These are phyloP conservation scores for Aspergillus sp. DNA, from an alignment of 2,329 filamentous ascomycete genomes.

Conservation along the genomic window DNA sequence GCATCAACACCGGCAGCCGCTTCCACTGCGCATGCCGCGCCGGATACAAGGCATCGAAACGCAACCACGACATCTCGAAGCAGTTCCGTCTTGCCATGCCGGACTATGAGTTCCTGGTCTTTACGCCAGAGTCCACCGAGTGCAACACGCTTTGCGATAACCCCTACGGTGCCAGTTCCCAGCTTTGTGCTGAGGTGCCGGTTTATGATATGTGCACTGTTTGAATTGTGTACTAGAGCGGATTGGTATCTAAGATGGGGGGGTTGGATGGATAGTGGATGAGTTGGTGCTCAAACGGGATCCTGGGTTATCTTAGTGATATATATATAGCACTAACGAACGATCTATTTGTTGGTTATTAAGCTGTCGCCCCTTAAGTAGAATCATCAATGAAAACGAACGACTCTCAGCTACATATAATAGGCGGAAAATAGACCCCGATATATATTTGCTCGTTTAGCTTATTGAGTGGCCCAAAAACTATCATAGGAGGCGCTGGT, in stretches of 20 bases:
- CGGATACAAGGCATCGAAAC: conserved; percentile 38
- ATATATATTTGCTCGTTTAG: too few species aligned
- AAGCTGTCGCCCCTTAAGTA: background rate
- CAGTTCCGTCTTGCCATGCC: conserved; percentile 42
- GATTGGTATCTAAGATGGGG: background rate
- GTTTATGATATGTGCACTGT: conserved; percentile 30
- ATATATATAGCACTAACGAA: background rate
- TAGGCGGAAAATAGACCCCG: too few species aligned
- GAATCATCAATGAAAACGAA: background rate
- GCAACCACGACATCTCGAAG: conserved; percentile 29
- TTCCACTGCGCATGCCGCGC: conserved; percentile 46
- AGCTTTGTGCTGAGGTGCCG: conserved; percentile 39
- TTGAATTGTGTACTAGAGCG: conserved; percentile 10
- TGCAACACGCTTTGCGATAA: conserved; percentile 41
- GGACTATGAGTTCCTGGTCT: conserved; percentile 42
- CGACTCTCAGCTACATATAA: background rate
- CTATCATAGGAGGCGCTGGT: too few species aligned
- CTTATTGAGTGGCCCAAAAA: too few species aligned
- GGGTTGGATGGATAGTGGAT: background rate
- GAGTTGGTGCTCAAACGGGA: background rate
- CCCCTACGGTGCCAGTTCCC: conserved; percentile 26
- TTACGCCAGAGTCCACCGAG: conserved; percentile 34
- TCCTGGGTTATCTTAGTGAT: background rate
- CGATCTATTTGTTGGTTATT: background rate
- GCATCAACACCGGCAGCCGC: conserved; percentile 42